Conservation (phyloP, 2,329 filamentous ascomycete species). For the Tolypocladium pustulatum region DNA sequence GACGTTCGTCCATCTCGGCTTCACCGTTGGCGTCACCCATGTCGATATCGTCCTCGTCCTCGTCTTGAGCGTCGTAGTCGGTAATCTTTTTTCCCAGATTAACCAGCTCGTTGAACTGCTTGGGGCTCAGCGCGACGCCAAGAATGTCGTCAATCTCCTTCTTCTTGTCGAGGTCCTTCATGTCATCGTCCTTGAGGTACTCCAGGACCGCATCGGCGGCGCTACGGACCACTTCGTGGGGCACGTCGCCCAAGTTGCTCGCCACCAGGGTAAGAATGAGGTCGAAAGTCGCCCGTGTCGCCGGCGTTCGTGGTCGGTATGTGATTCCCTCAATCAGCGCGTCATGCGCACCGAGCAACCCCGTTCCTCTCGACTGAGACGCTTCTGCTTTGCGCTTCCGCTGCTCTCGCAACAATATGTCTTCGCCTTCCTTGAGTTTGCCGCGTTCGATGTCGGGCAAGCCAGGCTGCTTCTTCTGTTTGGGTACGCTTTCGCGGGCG, state of each 20-base stretch:
- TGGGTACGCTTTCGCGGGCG: constrained; percentile 68
- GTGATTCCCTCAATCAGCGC: constrained; percentile 81
- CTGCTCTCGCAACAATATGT: constrained; percentile 75
- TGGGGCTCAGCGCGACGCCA: constrained; percentile 69
- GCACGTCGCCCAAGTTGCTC: constrained; percentile 80
- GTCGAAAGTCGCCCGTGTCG: constrained; percentile 87
- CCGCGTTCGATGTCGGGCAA: constrained; percentile 65
- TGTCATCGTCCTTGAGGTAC: constrained; percentile 83
- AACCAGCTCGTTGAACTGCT: constrained; percentile 93
- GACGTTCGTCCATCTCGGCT: constrained; percentile 80
- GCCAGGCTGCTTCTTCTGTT: constrained; percentile 64
- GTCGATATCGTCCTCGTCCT: constrained; percentile 72
- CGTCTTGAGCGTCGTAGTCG: constrained; percentile 93
- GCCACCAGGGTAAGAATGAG: constrained; percentile 87
- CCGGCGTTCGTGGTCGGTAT: constrained; percentile 84
- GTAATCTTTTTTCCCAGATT: constrained; percentile 98
- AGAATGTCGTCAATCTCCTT: constrained; percentile 92
- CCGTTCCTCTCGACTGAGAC: constrained; percentile 57
- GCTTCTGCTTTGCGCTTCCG: constrained; percentile 72
- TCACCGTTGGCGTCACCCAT: constrained; percentile 55
- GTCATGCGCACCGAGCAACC: constrained; percentile 75
- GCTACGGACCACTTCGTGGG: constrained; percentile 83
- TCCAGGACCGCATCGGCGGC: constrained; percentile 88
- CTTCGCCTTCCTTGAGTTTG: constrained; percentile 66
- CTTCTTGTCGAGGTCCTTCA: constrained; percentile 98